phyloP scores from a whole-genome alignment of 164 flowering plant species.

The Liriodendron chinense region DNA sequence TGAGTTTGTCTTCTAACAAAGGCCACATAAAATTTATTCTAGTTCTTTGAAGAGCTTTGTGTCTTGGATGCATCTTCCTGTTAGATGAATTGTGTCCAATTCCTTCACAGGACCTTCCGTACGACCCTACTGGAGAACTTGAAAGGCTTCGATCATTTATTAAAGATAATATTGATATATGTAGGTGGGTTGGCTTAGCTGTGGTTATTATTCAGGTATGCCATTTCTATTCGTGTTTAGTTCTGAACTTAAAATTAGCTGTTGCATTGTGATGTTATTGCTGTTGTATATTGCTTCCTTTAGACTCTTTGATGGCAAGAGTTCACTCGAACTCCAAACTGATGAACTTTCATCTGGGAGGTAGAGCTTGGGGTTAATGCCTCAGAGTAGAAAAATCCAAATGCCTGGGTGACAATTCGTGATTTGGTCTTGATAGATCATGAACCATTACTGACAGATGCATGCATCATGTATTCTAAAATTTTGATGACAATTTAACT shows the following conservation, averaged over 20 bases:
- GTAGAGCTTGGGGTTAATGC: neutral
- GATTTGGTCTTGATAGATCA: too few relatives aligned
- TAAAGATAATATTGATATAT: conserved; percentile 49
- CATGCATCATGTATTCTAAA: too few relatives aligned
- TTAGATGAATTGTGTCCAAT: neutral
- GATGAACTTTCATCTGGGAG: neutral
- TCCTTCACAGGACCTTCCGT: conserved; percentile 63
- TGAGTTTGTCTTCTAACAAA: conserved; percentile 15
- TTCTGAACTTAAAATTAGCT: neutral
- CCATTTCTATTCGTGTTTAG: neutral
- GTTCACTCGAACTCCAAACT: neutral
- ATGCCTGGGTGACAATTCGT: too few relatives aligned
- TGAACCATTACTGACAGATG: too few relatives aligned
- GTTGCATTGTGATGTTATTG: neutral
- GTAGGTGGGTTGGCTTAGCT: conserved; percentile 67
- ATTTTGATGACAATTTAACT: too few relatives aligned
- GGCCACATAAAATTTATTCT: neutral
- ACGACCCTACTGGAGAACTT: conserved; percentile 82
- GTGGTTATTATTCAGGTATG: conserved; percentile 63
- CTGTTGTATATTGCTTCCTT: neutral
- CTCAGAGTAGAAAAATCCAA: neutral
- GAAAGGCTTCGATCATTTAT: conserved; percentile 49
- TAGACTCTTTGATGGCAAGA: neutral
- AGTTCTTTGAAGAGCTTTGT: neutral
- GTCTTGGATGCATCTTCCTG: neutral